A percentile compares a stretch with the other conserved stretches of the same genome.
phyloP scores from a whole-genome alignment of 192 early-diverging fungal genomes.

The Coemansia pectinata region DNA sequence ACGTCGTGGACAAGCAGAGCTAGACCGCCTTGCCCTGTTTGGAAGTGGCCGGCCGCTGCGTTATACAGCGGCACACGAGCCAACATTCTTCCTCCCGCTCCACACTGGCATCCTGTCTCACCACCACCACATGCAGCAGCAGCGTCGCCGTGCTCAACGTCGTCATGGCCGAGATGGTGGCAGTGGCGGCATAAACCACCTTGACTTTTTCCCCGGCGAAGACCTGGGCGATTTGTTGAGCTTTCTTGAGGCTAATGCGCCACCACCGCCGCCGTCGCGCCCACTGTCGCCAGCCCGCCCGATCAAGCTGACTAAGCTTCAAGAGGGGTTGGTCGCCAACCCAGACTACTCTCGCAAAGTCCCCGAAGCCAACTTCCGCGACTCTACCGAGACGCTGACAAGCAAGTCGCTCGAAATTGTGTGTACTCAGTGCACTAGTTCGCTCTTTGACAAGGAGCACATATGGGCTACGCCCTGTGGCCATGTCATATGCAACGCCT shows the following conservation, averaged over 20 bases:
- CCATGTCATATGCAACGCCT: conserved; percentile 45
- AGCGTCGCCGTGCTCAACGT: conserved; percentile 1
- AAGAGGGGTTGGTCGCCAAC: conserved; percentile 28
- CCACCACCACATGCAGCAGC: conserved; percentile 16
- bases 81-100: conserved; percentile 23
- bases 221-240: conserved; percentile 40
- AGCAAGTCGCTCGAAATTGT: conserved; percentile 31
- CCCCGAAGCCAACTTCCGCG: conserved; percentile 42
- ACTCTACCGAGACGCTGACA: neutral
- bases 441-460: conserved; percentile 36
- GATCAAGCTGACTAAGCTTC: conserved; percentile 30
- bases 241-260: conserved; percentile 45
- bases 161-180: neutral
- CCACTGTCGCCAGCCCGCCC: conserved; percentile 29
- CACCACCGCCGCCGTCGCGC: conserved; percentile 28
- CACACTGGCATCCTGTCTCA: conserved; percentile 26
- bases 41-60: neutral
- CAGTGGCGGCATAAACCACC: conserved; percentile 15
- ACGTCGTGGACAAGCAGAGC: neutral
- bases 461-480: conserved; percentile 51
- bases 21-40: neutral
- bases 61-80: conserved; percentile 6
- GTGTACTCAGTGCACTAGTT: conserved; percentile 25
- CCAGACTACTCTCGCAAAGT: conserved; percentile 34
- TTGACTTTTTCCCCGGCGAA: conserved; percentile 46